Conservation (phyloP, 345 rosid species). For the Toxicodendron radicans region DNA sequence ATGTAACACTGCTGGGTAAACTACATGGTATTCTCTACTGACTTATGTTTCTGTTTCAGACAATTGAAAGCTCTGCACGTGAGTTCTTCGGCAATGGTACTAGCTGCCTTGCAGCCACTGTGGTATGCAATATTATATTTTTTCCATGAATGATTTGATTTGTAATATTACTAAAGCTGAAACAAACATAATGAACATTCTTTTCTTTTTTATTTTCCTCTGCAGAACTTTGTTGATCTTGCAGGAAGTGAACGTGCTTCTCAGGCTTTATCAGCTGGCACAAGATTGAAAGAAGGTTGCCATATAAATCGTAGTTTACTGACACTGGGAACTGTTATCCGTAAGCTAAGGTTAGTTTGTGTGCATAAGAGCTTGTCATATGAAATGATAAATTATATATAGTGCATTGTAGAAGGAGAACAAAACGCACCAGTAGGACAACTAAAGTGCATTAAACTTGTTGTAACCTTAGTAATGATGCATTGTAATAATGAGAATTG, state of each 20-base stretch:
- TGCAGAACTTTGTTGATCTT: constrained; percentile 85
- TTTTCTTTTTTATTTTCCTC: constrained; percentile 3
- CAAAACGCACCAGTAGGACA: background rate
- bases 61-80: constrained; percentile 72
- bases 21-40: constrained; percentile 7
- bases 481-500: background rate
- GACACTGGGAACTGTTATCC: constrained; percentile 91
- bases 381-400: background rate
- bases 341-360: constrained; percentile 80
- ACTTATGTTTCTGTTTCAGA: constrained; percentile 40
- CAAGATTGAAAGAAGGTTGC: constrained; percentile 92
- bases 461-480: background rate
- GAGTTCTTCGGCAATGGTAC: constrained; percentile 62
- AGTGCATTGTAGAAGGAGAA: background rate
- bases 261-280: constrained; percentile 81
- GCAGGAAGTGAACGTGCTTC: constrained; percentile 99
- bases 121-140: constrained; percentile 46
- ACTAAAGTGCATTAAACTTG: background rate
- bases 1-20: constrained; percentile 9
- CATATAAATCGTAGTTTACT: constrained; percentile 92
- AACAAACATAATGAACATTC: constrained; percentile 10
- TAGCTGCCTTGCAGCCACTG: constrained; percentile 77
- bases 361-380: background rate
- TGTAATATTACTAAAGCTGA: background rate
- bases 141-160: constrained; percentile 9